Evolutionary conservation across 768 basidiomycete species (phyloP), one percentile per base, ranked within the genome.

Genomic region (Chalciporus piperatus): DNA sequence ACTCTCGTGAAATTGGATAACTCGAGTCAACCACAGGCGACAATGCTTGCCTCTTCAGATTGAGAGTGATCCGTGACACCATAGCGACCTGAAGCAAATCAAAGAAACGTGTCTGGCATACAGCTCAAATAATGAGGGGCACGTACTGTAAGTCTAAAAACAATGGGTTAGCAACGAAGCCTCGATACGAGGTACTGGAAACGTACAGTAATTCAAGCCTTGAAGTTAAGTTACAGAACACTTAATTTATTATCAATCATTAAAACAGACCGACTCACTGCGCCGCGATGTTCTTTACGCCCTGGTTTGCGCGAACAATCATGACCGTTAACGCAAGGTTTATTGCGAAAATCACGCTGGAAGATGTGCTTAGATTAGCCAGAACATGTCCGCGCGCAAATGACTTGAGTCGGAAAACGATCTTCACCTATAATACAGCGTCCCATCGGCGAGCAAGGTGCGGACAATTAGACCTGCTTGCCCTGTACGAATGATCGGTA

Each of bases 1-100:
- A 13, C 1, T 28, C 17, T 2, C 25, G 41, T 8, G 41, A 28
- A 19, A 16, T 14, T 5, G 25, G 12, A 30, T 9, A 11, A 4
- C 46, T 6, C 2, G 28, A 25, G 10, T 35, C 35, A 2, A 30
- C 30, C 9, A 10, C 4, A 30, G 2, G 9, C 23, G 22, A 41
- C 9, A 17, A 16, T 5, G 28, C 47, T 37, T 64, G 69, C 63
- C 77, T 79, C 65, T 70, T 79, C 10, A 85, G 72, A 61, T 78
- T 80, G 22, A 85, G 74, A 1, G 84, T 85, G 44, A 86, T 85
- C 8, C 84, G 76, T 3, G 82, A 84, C 76, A 85, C 83, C 80
- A 85, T 86, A 0, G 81, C 73, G 11, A 85, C 81, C 67, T 78
- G 59, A 25, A 61, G 17, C 30, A n/a, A 30, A 30, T 30, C 30